Percentiles rank a stretch among this genome's conserved stretches.
These are phyloP conservation scores for Trifolium repens DNA, from an alignment of 306 rosid species.

Conservation along the genomic window DNA sequence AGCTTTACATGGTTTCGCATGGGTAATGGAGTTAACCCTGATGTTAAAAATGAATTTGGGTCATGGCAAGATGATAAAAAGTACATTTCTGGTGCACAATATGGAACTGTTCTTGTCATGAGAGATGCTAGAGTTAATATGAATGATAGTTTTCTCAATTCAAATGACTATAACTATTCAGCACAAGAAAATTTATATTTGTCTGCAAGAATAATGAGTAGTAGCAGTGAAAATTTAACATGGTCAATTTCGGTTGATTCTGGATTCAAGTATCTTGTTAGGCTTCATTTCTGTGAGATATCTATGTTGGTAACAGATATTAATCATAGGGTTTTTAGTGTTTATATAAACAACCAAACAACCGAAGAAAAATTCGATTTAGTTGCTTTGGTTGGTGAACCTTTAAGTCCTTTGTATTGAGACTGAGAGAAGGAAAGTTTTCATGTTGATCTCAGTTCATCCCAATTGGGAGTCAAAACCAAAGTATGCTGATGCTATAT, in stretches of 20 bases:
- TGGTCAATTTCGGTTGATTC: constrained; percentile 52
- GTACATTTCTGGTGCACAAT: constrained; percentile 25
- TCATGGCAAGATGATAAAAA: constrained; percentile 31
- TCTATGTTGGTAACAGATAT: constrained; percentile 19
- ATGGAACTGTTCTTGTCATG: constrained; percentile 36
- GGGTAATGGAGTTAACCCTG: fast-evolving
- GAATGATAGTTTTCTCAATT: background rate
- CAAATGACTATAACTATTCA: constrained; percentile 31
- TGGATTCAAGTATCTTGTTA: constrained; percentile 47
- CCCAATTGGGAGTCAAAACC: constrained; percentile 46
- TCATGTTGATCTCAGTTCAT: constrained; percentile 43
- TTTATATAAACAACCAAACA: constrained; percentile 51
- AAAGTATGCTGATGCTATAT: constrained; percentile 43
- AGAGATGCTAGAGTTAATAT: fast-evolving
- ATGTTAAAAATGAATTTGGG: constrained; percentile 41
- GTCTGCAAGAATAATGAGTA: constrained; percentile 46
- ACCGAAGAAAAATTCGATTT: constrained; percentile 47
- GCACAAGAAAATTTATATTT: constrained; percentile 42
- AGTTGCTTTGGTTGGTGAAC: constrained; percentile 41
- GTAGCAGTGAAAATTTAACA: constrained; percentile 42
- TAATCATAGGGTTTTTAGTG: constrained; percentile 49
- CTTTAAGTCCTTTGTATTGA: constrained; percentile 13
- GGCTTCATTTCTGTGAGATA: constrained; percentile 58
- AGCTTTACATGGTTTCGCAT: constrained; percentile 35
- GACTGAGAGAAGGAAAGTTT: too few relatives aligned